Evolutionary conservation across 2,329 filamentous ascomycete genomes (phyloP).

Genomic region (Blumeriella jaapii): DNA sequence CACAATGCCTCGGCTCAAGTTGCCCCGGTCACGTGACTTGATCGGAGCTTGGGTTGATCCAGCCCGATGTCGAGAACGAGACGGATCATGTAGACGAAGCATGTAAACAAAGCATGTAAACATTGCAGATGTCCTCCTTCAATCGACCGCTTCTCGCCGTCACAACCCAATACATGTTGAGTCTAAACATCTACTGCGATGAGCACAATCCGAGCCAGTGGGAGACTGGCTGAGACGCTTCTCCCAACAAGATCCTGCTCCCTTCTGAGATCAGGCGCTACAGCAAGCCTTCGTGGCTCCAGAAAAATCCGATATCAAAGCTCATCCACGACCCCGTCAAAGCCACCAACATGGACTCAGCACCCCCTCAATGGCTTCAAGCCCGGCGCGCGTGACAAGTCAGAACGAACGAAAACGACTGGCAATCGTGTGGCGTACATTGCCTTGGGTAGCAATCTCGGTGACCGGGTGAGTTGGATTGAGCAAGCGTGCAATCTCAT

Average conservation of each 20-base stretch:
- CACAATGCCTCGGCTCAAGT: slow-evolving; percentile 24
- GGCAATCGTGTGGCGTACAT: slow-evolving; percentile 49
- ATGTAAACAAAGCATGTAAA: too few relatives aligned
- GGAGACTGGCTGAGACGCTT: background rate
- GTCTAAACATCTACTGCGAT: slow-evolving; percentile 5
- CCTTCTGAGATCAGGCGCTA: background rate
- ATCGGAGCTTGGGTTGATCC: too few relatives aligned
- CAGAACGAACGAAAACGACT: background rate
- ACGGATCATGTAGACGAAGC: too few relatives aligned
- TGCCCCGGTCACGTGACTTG: too few relatives aligned
- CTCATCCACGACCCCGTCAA: background rate
- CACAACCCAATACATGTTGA: too few relatives aligned
- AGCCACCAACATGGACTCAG: slow-evolving; percentile 14
- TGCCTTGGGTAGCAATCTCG: slow-evolving; percentile 86
- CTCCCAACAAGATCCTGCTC: background rate
- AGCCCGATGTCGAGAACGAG: too few relatives aligned
- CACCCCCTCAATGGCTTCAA: slow-evolving; percentile 6
- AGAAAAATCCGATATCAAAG: slow-evolving; percentile 8
- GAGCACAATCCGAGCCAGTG: slow-evolving; percentile 6
- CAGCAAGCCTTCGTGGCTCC: too few relatives aligned
- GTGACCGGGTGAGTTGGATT: slow-evolving; percentile 74
- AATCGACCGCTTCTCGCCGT: too few relatives aligned
- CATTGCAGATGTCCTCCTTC: too few relatives aligned
- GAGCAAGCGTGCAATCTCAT: slow-evolving; percentile 74
- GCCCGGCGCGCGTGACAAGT: background rate